Base-by-base conservation (phyloP, 306 rosid genomes). In the Pyrus bretschneideri region DNA sequence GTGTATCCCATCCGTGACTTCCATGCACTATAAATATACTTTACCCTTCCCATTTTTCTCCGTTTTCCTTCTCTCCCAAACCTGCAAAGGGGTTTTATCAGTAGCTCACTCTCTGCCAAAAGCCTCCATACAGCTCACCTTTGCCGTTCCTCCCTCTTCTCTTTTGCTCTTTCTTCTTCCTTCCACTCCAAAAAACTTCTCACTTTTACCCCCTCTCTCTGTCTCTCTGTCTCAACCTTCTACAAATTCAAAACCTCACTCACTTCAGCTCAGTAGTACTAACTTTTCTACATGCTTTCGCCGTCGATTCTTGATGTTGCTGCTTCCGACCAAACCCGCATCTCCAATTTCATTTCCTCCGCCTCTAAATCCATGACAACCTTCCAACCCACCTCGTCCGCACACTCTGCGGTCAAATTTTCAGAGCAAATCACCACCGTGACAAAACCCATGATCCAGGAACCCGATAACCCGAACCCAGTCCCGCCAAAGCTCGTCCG, bases 401-500 rank as follows among this genome's bases (percentile, higher is more conserved):
- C 18, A 11, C 60, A 9, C 40, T 45, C 67, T 52, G 55, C 7
- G 66, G 81, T 69, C 7, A 81, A 78, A 52, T 85, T 42, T 49
- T 46, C 84, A 3, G 83, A 71, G 85, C 76, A 69, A 33, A 19
- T 18, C 57, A 49, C 80, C 72, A 15, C 80, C 10, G 72, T 67
- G 19, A 68, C 57, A n/a, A 54, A 75, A 64, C 78, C 33, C 67
- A 29, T n/a, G 9, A 12, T 72, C 11, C 61, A 2, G 22, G 25
- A 57, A 15, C 54, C 35, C 11, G 11, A 62, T 6, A 21, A 66
- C 27, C 58, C 12, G 70, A 5, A 15, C 35, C 11, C 61, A 0
- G 25, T 76, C 30, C 80, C 62, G 8, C 82, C 76, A 12, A 90
- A 81, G 81, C 77, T 88, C 29, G 78, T 93, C 25, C 82, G 92